Percentiles rank a stretch among this genome's conserved stretches.
Evolutionary conservation across 306 rosid genomes (phyloP).

Genomic region (Cercis canadensis): DNA sequence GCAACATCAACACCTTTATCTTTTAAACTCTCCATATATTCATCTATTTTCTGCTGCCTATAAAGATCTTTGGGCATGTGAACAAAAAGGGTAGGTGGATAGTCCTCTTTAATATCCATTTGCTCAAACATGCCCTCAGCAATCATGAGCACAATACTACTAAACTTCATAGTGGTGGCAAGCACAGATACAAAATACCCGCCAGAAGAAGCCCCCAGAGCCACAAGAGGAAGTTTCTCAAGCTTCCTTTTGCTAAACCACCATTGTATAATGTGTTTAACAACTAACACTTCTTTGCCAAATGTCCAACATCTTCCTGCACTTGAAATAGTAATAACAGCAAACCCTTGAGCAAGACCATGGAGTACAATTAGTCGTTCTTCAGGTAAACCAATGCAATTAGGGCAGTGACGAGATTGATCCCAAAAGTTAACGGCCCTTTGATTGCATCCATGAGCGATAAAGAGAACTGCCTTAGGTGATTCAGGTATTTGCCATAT

Average conservation of each 20-base stretch:
- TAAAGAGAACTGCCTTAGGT: conserved; percentile 83
- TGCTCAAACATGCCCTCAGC: conserved; percentile 82
- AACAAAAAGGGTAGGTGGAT: conserved; percentile 84
- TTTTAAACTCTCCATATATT: conserved; percentile 54
- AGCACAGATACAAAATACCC: conserved; percentile 90
- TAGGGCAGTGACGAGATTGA: conserved; percentile 59
- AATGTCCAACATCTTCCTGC: conserved; percentile 70
- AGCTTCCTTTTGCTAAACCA: conserved; percentile 73
- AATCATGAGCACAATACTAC: conserved; percentile 76
- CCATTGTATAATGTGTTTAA: conserved; percentile 70
- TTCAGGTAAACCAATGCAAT: conserved; percentile 90
- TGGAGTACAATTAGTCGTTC: conserved; percentile 78
- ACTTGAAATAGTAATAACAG: conserved; percentile 79
- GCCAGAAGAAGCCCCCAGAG: conserved; percentile 93
- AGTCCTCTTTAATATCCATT: conserved; percentile 56
- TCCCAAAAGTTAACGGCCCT: conserved; percentile 88
- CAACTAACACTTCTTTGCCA: conserved; percentile 60
- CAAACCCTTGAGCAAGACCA: conserved; percentile 68
- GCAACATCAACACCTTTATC: conserved; percentile 69
- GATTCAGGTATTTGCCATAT: conserved; percentile 88
- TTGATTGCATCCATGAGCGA: conserved; percentile 83
- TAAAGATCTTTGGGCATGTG: conserved; percentile 92
- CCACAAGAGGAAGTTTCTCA: conserved; percentile 73
- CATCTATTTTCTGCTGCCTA: conserved; percentile 71
- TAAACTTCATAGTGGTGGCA: conserved; percentile 62